Base-by-base conservation (phyloP, 176 grass and related monocot genomes). In the Phyllostachys edulis region DNA sequence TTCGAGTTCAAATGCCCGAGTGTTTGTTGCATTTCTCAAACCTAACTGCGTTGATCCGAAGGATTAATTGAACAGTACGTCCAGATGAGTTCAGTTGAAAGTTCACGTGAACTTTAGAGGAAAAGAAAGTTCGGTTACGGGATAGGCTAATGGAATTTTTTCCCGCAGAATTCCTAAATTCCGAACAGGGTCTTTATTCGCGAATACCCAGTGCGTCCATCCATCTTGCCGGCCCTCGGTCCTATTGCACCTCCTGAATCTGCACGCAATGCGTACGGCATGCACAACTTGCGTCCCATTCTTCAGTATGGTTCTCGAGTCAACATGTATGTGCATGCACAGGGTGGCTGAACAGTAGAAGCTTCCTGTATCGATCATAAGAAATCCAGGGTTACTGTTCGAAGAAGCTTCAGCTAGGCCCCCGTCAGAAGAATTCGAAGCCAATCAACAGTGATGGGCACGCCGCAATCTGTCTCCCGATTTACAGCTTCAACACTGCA, bases 401-500 rank as follows among this genome's bases (percentile, higher is more conserved):
- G 4, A 1, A 15, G 87, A 80, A 89, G 81, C 87, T 88, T 74
- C 81, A 37, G 5, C 3, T 71, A 44, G 73, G 29, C 10, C 20
- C 49, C 49, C 24, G 24, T 44, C 39, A 44, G 18, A 62, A 54
- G 71, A 18, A 34, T 4, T 39, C 12, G 36, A 83, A 54, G 44
- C 73, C 67, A 65, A 84, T 74, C 81, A 37, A 47, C 69, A 5
- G 68, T 68, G 38, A 32, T 79, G 50, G 57, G 49, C 75, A 44
- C 79, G 23, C 67, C 17, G 75, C 88, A 56, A 40, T 73, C 75
- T 83, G 79, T 41, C 59, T 59, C 72, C 67, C 15, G 1, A 62
- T 77, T 77, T 67, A 77, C 64, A 17, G 63, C 63, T 63, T 21
- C 29, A 26, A 0, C 12, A 7, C 32, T 57, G 32, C 10, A 17